A percentile compares a stretch with the other conserved stretches of the same genome.
Evolutionary conservation across 805 yeast genomes (phyloP).

Genomic region (Ogataea minuta): DNA sequence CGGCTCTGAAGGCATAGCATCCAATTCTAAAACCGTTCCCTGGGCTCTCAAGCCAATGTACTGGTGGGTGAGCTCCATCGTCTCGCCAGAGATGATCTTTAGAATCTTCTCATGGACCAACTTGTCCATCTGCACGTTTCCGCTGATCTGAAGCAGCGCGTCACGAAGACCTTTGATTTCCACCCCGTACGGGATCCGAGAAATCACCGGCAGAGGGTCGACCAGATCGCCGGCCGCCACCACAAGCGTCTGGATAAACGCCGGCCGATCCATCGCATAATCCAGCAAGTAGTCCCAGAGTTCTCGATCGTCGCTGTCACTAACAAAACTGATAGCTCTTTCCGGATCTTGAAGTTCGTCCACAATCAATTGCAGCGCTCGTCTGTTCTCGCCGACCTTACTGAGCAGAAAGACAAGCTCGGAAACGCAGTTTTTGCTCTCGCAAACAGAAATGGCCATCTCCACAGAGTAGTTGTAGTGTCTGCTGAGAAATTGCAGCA

Average conservation of each 20-base stretch:
- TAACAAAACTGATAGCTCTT: constrained; percentile 78
- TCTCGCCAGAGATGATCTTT: constrained; percentile 53
- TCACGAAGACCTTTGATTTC: constrained; percentile 63
- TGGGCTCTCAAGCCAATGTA: constrained; percentile 30
- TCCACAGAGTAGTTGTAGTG: constrained; percentile 67
- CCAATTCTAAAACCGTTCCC: constrained; percentile 35
- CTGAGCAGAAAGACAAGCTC: constrained; percentile 84
- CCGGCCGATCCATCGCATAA: constrained; percentile 68
- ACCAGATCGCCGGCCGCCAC: constrained; percentile 63
- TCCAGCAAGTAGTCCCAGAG: constrained; percentile 76
- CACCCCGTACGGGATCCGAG: constrained; percentile 58
- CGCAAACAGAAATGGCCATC: constrained; percentile 66
- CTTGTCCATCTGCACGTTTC: constrained; percentile 56
- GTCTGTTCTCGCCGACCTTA: constrained; percentile 72
- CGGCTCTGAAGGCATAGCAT: constrained; percentile 1
- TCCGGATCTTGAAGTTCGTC: constrained; percentile 76
- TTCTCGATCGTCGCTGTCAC: constrained; percentile 63
- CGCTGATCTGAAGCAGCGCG: constrained; percentile 59
- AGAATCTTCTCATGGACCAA: constrained; percentile 55
- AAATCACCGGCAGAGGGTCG: constrained; percentile 68
- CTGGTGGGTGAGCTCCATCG: constrained; percentile 35
- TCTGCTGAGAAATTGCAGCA: constrained; percentile 60
- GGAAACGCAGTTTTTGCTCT: constrained; percentile 47
- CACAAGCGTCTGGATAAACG: constrained; percentile 72
- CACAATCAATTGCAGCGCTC: constrained; percentile 75